These are phyloP conservation scores for Hirschfeldia incana DNA, from an alignment of 345 rosid genomes.

Conservation along the genomic window DNA sequence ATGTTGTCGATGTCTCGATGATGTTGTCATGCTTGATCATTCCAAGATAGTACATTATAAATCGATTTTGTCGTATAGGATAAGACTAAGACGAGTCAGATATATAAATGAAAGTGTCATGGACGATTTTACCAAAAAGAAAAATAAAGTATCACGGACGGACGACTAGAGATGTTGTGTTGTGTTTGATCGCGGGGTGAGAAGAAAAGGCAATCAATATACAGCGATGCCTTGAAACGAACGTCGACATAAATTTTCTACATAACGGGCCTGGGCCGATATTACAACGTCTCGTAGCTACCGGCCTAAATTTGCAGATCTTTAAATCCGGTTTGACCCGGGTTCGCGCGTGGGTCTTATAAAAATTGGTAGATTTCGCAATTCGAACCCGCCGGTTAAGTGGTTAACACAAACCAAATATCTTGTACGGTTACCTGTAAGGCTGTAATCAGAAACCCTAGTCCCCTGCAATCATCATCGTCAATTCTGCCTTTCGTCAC, in stretches of 20 bases:
- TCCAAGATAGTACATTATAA: neutral
- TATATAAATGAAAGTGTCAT: neutral
- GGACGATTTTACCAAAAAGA: no score
- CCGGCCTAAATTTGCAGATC: neutral
- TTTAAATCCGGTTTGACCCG: neutral
- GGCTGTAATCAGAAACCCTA: constrained; percentile 21
- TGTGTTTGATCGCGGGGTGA: neutral
- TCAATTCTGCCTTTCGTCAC: neutral
- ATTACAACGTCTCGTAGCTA: neutral
- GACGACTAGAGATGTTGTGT: neutral
- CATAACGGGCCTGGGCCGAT: neutral
- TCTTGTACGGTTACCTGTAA: neutral
- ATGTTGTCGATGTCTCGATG: neutral
- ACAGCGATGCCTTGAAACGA: neutral
- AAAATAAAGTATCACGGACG: no score
- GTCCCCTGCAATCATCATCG: constrained; percentile 20
- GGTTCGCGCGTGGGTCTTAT: neutral
- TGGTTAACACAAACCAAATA: constrained; percentile 3
- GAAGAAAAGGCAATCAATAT: neutral
- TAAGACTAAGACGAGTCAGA: neutral
- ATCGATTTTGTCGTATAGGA: neutral
- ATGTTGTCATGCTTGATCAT: neutral
- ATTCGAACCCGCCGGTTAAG: constrained; percentile 5
- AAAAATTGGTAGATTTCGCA: neutral
- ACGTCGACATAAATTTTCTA: neutral